Conservation (phyloP, 2,329 filamentous ascomycete genomes). For the Harringtonia lauricola region DNA sequence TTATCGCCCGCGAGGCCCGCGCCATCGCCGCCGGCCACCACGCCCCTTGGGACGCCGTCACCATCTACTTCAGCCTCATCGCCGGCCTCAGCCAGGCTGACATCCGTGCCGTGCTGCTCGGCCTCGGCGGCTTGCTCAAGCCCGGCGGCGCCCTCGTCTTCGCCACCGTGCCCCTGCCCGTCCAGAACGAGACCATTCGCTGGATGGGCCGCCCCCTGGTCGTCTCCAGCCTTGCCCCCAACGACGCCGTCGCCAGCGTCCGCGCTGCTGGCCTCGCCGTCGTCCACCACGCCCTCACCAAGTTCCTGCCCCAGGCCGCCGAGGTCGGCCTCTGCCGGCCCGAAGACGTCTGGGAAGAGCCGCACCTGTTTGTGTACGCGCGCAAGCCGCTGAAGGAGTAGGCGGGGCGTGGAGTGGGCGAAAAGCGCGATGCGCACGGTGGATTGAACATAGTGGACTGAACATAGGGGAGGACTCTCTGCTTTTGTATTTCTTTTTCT, state of each 20-base stretch:
- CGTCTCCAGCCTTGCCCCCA: conserved; percentile 15
- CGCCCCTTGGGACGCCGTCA: conserved; percentile 13
- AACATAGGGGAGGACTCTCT: too few relatives aligned
- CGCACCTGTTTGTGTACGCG: conserved; percentile 18
- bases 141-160: conserved; percentile 28
- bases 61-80: conserved; percentile 17
- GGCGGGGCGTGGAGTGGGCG: not conserved
- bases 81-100: conserved; percentile 16
- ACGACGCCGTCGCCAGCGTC: conserved; percentile 12
- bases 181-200: conserved; percentile 11
- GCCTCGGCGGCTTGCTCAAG: conserved; percentile 19
- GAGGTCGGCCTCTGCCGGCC: conserved; percentile 16
- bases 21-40: not conserved
- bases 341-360: conserved; percentile 18
- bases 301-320: conserved; percentile 12
- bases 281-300: conserved; percentile 6
- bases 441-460: too few relatives aligned
- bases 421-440: too few relatives aligned
- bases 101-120: conserved; percentile 12
- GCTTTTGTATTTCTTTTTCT: too few relatives aligned
- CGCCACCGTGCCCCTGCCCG: conserved; percentile 19
- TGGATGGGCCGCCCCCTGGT: conserved; percentile 17
- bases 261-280: conserved; percentile 13
- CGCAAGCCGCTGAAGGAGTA: conserved; percentile 10
- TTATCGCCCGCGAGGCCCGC: conserved; percentile 3